Conservation (phyloP, 768 basidiomycete genomes). For the Strobilomyces confusus region DNA sequence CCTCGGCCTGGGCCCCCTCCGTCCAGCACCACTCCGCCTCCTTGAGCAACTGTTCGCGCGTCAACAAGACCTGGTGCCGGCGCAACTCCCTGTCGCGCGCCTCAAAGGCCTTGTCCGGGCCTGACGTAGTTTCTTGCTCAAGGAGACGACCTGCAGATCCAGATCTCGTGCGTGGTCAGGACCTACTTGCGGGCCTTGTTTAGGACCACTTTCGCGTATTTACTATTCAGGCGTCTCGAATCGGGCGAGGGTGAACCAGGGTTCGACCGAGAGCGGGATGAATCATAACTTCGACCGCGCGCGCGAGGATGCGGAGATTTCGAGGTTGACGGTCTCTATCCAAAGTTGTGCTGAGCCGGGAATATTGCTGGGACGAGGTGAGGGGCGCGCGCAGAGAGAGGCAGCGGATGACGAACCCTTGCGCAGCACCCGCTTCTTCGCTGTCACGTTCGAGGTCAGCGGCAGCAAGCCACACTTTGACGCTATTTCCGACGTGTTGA, state of each 20-base stretch:
- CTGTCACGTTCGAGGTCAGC: slow-evolving; percentile 80
- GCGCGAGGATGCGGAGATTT: slow-evolving; percentile 77
- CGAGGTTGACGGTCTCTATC: slow-evolving; percentile 98
- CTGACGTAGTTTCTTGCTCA: slow-evolving; percentile 84
- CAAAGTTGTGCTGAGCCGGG: slow-evolving; percentile 95
- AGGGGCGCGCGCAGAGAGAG: not conserved
- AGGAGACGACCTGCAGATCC: slow-evolving; percentile 91
- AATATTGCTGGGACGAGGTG: slow-evolving; percentile 61
- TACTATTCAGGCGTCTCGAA: slow-evolving; percentile 89
- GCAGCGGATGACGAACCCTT: slow-evolving; percentile 67
- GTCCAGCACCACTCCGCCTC: slow-evolving; percentile 90
- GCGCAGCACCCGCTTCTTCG: slow-evolving; percentile 87
- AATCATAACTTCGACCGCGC: slow-evolving; percentile 98
- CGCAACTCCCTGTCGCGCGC: slow-evolving; percentile 74
- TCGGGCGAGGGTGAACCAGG: slow-evolving; percentile 98
- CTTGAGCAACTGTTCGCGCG: slow-evolving; percentile 91
- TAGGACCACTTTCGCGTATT: slow-evolving; percentile 86
- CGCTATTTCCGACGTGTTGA: slow-evolving; percentile 90
- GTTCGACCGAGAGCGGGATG: slow-evolving; percentile 91
- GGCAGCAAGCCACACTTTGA: slow-evolving; percentile 95
- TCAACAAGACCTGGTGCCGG: slow-evolving; percentile 78
- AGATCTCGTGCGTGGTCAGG: slow-evolving; percentile 96
- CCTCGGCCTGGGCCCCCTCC: slow-evolving; percentile 76
- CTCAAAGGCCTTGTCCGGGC: slow-evolving; percentile 91
- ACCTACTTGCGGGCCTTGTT: slow-evolving; percentile 94